Evolutionary conservation across 805 yeast genomes (phyloP), one percentile per base, ranked within the genome.

Genomic region (Candida dajiaensis): DNA sequence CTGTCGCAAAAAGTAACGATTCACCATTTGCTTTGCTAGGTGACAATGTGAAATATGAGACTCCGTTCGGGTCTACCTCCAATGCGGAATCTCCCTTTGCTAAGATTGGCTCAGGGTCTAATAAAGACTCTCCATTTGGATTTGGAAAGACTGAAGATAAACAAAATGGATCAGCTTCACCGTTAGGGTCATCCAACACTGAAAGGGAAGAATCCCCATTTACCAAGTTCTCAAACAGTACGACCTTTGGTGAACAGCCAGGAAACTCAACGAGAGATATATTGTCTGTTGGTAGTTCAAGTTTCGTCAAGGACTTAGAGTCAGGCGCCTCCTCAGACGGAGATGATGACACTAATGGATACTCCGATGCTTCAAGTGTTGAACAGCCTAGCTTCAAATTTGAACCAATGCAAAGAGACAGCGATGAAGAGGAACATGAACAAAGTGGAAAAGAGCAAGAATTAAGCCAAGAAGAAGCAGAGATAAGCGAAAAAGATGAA

Each of bases 11-110:
- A 11, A 44, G 45, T 22, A 28, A 16, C 5, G 50, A 53, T 19
- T 41, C 66, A 15, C 44, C 59, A 8, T 57, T 58, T 43, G 49
- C 47, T 22, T 41, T 45, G 0, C 45, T 51, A 41, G 60, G 58
- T 11, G 46, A 47, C 19, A 41, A 49, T 2, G 57, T 54, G 2
- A 43, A 44, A 22, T n/a, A 49, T 21, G 45, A 50, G 3, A 55
- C 57, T 6, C 50, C 63, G n/a, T 60, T 58, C 42, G 61, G 58
- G 23, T 58, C 58, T 16, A 43, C 35, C 23, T 23, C 10, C 19
- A 35, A 45, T n/a, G 37, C 29, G 2, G 45, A 51, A 18, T 36
- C 50, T 10, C 44, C 49, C 15, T 46, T 41, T 38, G 45, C n/a
- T 6, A 13, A 12, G 13, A n/a, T 28, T 8, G 33, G 38, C 5